Evolutionary conservation across 306 rosid genomes (phyloP).

Genomic region (Pterocarpus santalinus): DNA sequence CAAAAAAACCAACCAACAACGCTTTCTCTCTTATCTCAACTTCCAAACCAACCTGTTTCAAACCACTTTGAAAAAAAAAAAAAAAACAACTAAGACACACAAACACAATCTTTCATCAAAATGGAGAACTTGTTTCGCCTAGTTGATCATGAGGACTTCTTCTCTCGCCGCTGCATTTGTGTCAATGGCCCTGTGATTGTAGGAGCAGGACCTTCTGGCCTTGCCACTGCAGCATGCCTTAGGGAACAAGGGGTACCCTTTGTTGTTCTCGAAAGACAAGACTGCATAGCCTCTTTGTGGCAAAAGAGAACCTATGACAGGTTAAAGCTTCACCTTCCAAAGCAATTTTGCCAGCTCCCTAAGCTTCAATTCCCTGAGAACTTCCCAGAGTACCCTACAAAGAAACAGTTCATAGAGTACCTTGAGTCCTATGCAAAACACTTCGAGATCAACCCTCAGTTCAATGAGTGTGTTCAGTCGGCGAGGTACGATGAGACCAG

Average conservation of each 20-base stretch:
- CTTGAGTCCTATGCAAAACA: conserved; percentile 68
- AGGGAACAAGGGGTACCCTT: conserved; percentile 90
- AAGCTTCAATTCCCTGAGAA: conserved; percentile 75
- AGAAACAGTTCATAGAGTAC: conserved; percentile 77
- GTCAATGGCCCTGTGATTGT: conserved; percentile 91
- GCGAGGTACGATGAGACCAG: conserved; percentile 82
- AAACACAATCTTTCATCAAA: not conserved
- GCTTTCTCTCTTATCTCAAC: not conserved
- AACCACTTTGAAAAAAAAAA: not conserved
- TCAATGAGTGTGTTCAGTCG: conserved; percentile 78
- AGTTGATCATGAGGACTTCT: conserved; percentile 60
- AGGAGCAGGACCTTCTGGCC: conserved; percentile 95
- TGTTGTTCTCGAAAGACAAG: conserved; percentile 74
- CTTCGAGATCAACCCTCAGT: conserved; percentile 77
- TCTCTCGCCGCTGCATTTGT: conserved; percentile 78
- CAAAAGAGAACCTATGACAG: conserved; percentile 85
- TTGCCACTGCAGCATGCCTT: conserved; percentile 93
- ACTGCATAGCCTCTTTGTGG: conserved; percentile 92
- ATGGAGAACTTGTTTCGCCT: conserved; percentile 81
- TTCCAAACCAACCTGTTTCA: not conserved
- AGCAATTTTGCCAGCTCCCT: conserved; percentile 91
- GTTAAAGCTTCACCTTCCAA: conserved; percentile 92
- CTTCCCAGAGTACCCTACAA: conserved; percentile 90
- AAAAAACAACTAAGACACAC: not conserved
- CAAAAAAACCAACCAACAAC: conserved; percentile 3